Evolutionary conservation across 352 stramenopile genomes (phyloP).

Genomic region (Globisporangium solare): DNA sequence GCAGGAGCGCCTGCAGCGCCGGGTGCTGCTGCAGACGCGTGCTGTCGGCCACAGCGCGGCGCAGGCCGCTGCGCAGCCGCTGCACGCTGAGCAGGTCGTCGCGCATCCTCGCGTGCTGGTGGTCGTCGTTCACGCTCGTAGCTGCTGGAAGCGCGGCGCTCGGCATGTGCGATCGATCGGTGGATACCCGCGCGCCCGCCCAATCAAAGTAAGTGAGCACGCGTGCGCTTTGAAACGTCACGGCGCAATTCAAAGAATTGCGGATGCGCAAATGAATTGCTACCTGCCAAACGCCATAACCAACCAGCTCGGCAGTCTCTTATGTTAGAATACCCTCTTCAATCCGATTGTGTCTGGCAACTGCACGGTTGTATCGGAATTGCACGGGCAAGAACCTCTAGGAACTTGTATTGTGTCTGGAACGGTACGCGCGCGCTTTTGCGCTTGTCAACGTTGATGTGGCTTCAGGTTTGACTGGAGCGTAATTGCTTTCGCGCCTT

Average conservation of each 20-base stretch:
- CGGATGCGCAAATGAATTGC: background rate
- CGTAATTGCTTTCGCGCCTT: background rate
- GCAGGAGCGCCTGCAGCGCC: conserved; percentile 17
- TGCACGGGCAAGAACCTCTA: background rate
- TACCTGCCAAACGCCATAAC: background rate
- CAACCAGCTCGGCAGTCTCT: background rate
- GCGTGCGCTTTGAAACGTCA: conserved; percentile 16
- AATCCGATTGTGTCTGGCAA: background rate
- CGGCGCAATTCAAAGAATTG: conserved; percentile 7
- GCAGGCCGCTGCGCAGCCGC: conserved; percentile 24
- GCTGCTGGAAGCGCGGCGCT: background rate
- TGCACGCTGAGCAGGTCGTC: conserved; percentile 26
- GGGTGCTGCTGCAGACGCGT: conserved; percentile 32
- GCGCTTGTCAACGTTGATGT: conserved; percentile 2
- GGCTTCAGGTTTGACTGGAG: conserved; percentile 15
- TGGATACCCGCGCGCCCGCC: background rate
- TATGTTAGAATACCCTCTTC: background rate
- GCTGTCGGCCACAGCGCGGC: conserved; percentile 15
- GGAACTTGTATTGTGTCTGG: background rate
- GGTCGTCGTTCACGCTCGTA: conserved; percentile 1
- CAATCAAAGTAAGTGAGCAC: background rate
- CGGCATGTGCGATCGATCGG: conserved; percentile 2
- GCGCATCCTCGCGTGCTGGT: conserved; percentile 6
- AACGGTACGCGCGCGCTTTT: background rate
- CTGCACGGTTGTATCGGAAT: background rate